phyloP scores from a whole-genome alignment of 75 land plant genomes.

The Adiantum capillusveneris region DNA sequence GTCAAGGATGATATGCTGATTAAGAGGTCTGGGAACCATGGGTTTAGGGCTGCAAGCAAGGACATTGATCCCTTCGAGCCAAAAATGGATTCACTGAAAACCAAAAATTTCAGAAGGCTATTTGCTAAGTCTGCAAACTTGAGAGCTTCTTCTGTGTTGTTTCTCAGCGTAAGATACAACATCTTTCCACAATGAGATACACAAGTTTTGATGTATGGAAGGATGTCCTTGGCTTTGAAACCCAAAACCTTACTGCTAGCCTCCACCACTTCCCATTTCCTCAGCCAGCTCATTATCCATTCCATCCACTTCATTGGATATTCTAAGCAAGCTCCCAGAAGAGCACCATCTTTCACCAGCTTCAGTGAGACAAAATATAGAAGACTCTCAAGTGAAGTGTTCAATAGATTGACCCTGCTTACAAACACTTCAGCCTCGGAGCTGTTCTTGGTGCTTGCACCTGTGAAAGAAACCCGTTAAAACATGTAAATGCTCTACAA shows the following conservation, averaged over 20 bases:
- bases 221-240: constrained; percentile 18
- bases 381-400: constrained; percentile 3
- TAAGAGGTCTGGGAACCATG: constrained; percentile 64
- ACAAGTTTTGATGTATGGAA: constrained; percentile 30
- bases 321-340: constrained; percentile 21
- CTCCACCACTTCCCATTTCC: not conserved
- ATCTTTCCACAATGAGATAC: constrained; percentile 55
- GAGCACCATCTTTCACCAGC: constrained; percentile 3
- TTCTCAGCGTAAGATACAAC: constrained; percentile 25
- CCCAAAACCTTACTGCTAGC: not conserved
- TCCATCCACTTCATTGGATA: constrained; percentile 27
- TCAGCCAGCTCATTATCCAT: constrained; percentile 3
- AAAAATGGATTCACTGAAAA: constrained; percentile 21
- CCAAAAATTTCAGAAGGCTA: constrained; percentile 38
- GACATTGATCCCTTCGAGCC: constrained; percentile 24
- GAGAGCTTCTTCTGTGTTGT: constrained; percentile 10
- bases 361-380: constrained; percentile 32
- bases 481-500: no score
- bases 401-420: not conserved
- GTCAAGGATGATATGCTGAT: constrained; percentile 34
- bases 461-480: not conserved
- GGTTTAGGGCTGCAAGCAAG: constrained; percentile 28
- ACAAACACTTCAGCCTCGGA: not conserved
- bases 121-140: constrained; percentile 36
- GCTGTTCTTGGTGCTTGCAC: not conserved